Evolutionary conservation across 257 asterid species (phyloP), one percentile per base, ranked within the genome.

Genomic region (Buddleja alternifolia): DNA sequence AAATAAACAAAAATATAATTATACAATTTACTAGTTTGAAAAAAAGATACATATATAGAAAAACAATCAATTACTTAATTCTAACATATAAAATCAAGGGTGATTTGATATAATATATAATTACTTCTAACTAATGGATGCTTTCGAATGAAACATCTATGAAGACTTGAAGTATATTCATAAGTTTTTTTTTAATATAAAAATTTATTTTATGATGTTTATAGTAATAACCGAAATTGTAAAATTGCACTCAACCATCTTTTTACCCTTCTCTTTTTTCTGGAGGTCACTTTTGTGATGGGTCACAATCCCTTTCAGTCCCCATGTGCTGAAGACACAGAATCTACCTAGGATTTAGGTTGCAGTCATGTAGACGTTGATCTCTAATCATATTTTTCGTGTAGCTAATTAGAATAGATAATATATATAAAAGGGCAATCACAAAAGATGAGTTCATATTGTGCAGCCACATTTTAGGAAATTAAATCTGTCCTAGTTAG

Each of bases 391-490:
- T 23, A 40, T 55, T 14, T 56, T 15, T 65, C 51, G 60, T 69
- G 19, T 17, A 36, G 58, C 48, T 57, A 67, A 51, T 78, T 15
- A 61, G 63, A 23, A 54, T 39, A 29, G 53, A 61, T 56, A 46
- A 20, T 48, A n/a, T 56, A 9, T 37, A 71, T 34, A 75, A 67
- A 64, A 42, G 76, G 73, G n/a, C 53, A 63, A 65, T 70, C 69
- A 52, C 21, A 45, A 16, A 45, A 59, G 64, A 78, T 53, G 58
- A 51, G 23, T 59, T 34, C 0, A 10, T n/a, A 59, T 48, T n/a
- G 39, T 70, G 74, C 32, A 20, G 1, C 80, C 16, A 60, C 75
- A 45, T 36, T 72, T 75, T 21, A 5, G 75, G 81, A 63, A 75
- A 72, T 52, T 58, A 24, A 29, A 45, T 67, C 62, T 11, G 9